Evolutionary conservation across 225 moss, liverwort and hornwort genomes (phyloP).

Genomic region (Physcomitrellopsis africana): DNA sequence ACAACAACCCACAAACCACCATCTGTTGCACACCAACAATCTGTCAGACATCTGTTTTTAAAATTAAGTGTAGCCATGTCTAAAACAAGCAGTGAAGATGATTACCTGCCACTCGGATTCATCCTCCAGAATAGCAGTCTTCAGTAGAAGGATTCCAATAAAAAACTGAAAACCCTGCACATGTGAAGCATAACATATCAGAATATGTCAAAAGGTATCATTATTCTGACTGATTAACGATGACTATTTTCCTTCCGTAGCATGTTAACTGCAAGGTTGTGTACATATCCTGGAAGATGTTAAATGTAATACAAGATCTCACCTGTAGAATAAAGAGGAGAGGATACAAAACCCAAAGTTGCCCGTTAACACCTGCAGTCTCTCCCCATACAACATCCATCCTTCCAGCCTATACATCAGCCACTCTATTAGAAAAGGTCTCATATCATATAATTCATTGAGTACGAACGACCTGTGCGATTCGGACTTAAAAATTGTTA

Average conservation of each 20-base stretch:
- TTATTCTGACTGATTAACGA: neutral
- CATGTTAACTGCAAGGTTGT: neutral
- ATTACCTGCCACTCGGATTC: slow-evolving; percentile 87
- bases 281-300: neutral
- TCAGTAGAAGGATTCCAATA: slow-evolving; percentile 73
- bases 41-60: neutral
- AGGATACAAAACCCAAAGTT: slow-evolving; percentile 95
- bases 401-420: slow-evolving; percentile 67
- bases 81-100: neutral
- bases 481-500: neutral
- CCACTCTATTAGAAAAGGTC: slow-evolving; percentile 3
- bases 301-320: neutral
- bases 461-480: neutral
- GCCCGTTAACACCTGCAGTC: slow-evolving; percentile 89
- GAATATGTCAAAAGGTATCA: neutral
- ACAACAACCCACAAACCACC: slow-evolving; percentile 80
- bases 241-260: neutral
- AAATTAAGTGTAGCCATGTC: too few relatives aligned
- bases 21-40: slow-evolving; percentile 50
- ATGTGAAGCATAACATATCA: slow-evolving; percentile 12
- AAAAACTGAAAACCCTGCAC: slow-evolving; percentile 83
- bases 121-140: slow-evolving; percentile 69
- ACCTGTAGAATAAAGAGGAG: slow-evolving; percentile 91
- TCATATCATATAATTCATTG: slow-evolving; percentile 5
- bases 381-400: slow-evolving; percentile 99